phyloP scores from a whole-genome alignment of 2,329 filamentous ascomycete species.

The Teratosphaeriaceae sp. region DNA sequence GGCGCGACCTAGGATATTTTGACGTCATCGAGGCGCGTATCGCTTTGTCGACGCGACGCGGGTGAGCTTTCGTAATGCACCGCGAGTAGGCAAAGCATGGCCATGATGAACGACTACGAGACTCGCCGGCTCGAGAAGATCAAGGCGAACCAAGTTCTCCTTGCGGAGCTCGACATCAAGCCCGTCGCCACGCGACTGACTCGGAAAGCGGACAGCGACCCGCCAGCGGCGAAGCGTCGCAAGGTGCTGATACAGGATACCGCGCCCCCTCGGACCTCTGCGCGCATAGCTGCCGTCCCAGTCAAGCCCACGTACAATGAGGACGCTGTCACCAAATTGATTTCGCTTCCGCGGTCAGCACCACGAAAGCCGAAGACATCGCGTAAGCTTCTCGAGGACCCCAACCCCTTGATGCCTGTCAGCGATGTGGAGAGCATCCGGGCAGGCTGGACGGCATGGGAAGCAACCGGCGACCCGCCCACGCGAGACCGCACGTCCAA shows the following conservation, averaged over 20 bases:
- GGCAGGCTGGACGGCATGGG: conserved; percentile 41
- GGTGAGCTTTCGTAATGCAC: too few relatives aligned
- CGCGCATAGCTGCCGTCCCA: conserved; percentile 40
- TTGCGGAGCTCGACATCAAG: conserved; percentile 42
- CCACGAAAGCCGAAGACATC: conserved; percentile 10
- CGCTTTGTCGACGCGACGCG: too few relatives aligned
- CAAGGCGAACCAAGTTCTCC: conserved; percentile 42
- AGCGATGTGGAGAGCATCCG: conserved; percentile 29
- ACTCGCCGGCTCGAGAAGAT: conserved; percentile 43
- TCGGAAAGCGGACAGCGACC: conserved; percentile 15
- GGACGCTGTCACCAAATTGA: conserved; percentile 24
- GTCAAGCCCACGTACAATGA: conserved; percentile 34
- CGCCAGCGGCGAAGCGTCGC: conserved; percentile 34
- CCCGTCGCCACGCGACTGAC: conserved; percentile 14
- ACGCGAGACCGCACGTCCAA: conserved; percentile 33
- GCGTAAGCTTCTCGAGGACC: conserved; percentile 6
- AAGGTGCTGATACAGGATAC: conserved; percentile 28
- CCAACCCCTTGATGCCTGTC: conserved; percentile 18
- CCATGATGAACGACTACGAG: conserved; percentile 40
- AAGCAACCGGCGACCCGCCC: conserved; percentile 32
- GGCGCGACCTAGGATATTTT: too few relatives aligned
- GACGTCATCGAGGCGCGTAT: too few relatives aligned
- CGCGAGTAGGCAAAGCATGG: too few relatives aligned
- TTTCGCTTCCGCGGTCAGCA: conserved; percentile 19
- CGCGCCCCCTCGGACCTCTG: conserved; percentile 40